Evolutionary conservation across 257 asterid genomes (phyloP).

Genomic region (Solanum chiquidenum): DNA sequence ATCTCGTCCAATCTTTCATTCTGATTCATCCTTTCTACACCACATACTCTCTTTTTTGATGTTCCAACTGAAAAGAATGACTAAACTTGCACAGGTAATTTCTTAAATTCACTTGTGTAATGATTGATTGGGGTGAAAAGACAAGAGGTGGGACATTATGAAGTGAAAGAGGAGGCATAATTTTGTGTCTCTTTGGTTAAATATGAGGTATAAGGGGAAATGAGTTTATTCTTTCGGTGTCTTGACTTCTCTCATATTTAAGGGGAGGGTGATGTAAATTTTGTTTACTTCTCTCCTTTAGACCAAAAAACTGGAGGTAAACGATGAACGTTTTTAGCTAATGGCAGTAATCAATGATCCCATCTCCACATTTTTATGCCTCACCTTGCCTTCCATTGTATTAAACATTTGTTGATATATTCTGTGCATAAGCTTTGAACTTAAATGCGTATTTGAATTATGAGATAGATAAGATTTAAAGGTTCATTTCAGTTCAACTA

Average conservation of each 20-base stretch:
- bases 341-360: neutral
- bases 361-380: neutral
- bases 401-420: neutral
- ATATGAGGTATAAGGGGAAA: neutral
- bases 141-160: neutral
- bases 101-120: neutral
- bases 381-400: neutral
- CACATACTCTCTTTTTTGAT: neutral
- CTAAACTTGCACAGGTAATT: neutral
- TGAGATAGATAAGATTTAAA: neutral
- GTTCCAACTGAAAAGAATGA: neutral
- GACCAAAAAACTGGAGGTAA: neutral
- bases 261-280: neutral
- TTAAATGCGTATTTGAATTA: neutral
- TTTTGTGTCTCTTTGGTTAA: neutral
- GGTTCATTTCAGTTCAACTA: neutral
- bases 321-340: neutral
- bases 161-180: neutral
- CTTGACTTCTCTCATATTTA: neutral
- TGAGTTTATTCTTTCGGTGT: neutral
- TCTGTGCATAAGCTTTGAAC: neutral
- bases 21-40: neutral
- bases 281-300: neutral
- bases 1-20: neutral
- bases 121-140: neutral